Conservation (phyloP, 352 stramenopile genomes). For the Saprolegnia diclina region DNA sequence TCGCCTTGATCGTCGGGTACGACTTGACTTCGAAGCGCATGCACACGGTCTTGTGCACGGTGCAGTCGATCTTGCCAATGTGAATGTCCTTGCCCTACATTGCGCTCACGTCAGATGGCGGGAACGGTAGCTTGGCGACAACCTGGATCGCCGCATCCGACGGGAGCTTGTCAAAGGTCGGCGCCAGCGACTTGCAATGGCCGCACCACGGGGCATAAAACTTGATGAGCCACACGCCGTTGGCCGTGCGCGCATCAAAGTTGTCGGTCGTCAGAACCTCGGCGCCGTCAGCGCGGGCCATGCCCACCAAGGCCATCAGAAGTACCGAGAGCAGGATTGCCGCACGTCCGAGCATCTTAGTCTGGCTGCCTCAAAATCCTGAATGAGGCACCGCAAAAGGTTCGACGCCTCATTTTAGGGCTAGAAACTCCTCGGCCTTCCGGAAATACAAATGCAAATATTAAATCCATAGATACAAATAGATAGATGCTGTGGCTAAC, state of each 20-base stretch:
- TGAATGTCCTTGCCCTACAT: conserved; percentile 35
- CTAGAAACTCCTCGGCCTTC: neutral
- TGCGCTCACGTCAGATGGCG: too few relatives aligned
- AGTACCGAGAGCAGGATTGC: conserved; percentile 12
- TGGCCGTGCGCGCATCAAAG: conserved; percentile 18
- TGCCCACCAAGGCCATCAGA: neutral
- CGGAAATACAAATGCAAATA: neutral
- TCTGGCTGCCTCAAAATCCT: conserved; percentile 10
- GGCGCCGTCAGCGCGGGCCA: neutral
- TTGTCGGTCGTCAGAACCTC: conserved; percentile 5
- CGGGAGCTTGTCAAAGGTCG: conserved; percentile 10
- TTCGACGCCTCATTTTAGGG: conserved; percentile 1
- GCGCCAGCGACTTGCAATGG: conserved; percentile 66
- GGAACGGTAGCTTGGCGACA: too few relatives aligned
- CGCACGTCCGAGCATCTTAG: neutral
- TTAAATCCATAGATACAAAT: too few relatives aligned
- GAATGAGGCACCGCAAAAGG: neutral
- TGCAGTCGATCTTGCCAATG: conserved; percentile 77
- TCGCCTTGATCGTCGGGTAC: conserved; percentile 78
- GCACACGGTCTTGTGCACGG: conserved; percentile 59
- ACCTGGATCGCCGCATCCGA: conserved; percentile 12
- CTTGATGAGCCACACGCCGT: conserved; percentile 36
- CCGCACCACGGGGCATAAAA: conserved; percentile 79
- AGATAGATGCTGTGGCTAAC: too few relatives aligned
- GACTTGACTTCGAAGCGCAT: conserved; percentile 74